Evolutionary conservation across 805 yeast genomes (phyloP).

Genomic region (Sugiyamaella qingdaonensis): DNA sequence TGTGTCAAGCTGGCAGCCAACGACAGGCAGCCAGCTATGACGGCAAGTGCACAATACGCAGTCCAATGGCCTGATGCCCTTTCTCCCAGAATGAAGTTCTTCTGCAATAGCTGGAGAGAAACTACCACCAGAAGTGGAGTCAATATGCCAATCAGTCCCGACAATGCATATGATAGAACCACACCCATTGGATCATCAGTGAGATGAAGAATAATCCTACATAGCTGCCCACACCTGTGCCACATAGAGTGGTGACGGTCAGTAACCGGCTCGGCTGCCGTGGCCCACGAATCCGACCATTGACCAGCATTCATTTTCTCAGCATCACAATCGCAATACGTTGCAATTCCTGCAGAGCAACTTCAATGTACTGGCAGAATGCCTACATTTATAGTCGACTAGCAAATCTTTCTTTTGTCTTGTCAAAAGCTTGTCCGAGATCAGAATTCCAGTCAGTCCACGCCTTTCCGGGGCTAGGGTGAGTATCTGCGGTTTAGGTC

Average conservation of each 20-base stretch:
- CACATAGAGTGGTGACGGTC: background rate
- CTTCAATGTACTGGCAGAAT: too few species aligned
- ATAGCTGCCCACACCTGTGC: background rate
- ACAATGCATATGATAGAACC: background rate
- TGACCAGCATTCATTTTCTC: background rate
- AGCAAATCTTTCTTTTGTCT: too few species aligned
- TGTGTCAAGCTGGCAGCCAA: background rate
- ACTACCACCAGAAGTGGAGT: background rate
- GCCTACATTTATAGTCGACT: too few species aligned
- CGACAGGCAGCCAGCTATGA: background rate
- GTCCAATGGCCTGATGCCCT: background rate
- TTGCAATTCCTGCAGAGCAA: too few species aligned
- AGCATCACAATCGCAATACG: too few species aligned
- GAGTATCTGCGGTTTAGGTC: too few species aligned
- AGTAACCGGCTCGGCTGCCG: background rate
- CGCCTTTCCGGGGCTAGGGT: too few species aligned
- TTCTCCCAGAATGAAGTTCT: background rate
- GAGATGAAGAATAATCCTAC: background rate
- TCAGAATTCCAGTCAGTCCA: too few species aligned
- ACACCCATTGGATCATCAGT: background rate
- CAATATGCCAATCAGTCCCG: background rate
- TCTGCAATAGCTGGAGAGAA: background rate
- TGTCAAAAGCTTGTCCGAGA: too few species aligned
- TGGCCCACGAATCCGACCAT: background rate
- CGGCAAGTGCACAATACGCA: background rate